Base-by-base conservation (phyloP, 148 eudicot species). In the Cornus controversa region DNA sequence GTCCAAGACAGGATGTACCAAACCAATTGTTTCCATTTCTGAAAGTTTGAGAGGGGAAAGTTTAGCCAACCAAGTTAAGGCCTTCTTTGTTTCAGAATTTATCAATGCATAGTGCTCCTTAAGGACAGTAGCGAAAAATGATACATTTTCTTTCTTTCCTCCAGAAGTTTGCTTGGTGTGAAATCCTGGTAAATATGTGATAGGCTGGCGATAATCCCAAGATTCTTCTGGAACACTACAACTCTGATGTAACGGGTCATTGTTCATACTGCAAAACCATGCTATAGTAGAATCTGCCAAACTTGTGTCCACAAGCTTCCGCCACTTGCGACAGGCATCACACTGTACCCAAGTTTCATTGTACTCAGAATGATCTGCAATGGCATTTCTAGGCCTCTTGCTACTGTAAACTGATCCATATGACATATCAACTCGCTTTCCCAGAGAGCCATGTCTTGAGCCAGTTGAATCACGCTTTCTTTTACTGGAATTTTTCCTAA, bases 211-310 rank as follows among this genome's bases (percentile, higher is more conserved):
- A 67, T 58, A 42, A 78, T 90, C 90, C 90, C 90, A 90, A 69
- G 94, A 77, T 84, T 93, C 99, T 87, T 93, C 93, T 60, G 96
- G 89, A 80, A 75, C 85, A 74, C 75, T 78, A 80, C 99, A 95
- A 77, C 87, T 88, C 86, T 83, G 89, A 81, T 82, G 79, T 45
- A 80, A 79, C 1, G 91, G 89, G 69, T 95, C 93, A 76, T 84
- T 76, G 77, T 91, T 95, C 96, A 95, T 87, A 83, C 99, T 90
- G 85, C 99, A 95, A 88, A 95, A 95, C 99, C 99, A 95, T 63
- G 87, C 88, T 73, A 87, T 75, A 8, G 83, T 75, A 47, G 88
- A 69, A 80, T 83, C 85, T 73, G 90, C 82, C 60, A 71, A 67
- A 66, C 76, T 74, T 60, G 76, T 86, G 76, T 90, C 87, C 27